Base-by-base conservation (phyloP, 225 moss, liverwort and hornwort genomes). In the Ulota crispa region DNA sequence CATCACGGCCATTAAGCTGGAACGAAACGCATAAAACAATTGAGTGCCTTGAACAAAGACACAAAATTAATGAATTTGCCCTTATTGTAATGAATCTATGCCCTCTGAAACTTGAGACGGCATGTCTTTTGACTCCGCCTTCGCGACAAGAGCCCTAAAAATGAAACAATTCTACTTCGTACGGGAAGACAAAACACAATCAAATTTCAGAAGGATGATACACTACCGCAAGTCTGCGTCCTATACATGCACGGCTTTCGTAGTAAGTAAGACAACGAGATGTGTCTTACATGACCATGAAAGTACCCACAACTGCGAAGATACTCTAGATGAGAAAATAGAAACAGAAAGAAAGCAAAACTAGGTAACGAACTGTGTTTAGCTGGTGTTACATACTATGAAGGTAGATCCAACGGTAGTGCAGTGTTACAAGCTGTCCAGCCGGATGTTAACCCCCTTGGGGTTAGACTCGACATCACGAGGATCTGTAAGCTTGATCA, bases 401-500 rank as follows among this genome's bases (percentile, higher is more conserved):
- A 66, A 65, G 27, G 53, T 16, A 76, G 26, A 71, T 71, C 31
- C 50, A 21, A 59, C 71, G 52, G 75, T 63, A 24, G 12, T 43
- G 56, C 13, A 70, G 47, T 64, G 66, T 88, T 86, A 90, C 86
- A 90, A 84, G 85, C 82, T 90, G 57, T 88, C 88, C 59, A 85
- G 86, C 64, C 83, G 83, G 74, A 87, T 83, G 83, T 75, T 85
- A 23, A 66, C 26, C 70, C 88, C 80, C 82, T 88, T 88, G 57
- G 77, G 71, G 55, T 86, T 88, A 52, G 77, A 77, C 76, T 90
- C 86, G 4, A 53, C 70, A 85, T 90, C 88, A 36, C 68, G 83
- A 73, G 84, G 88, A 83, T 87, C 88, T 41, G 91, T 85, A 60
- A 91, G 91, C 87, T 88, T 88, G 80, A 85, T 89, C 26, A 94